Conservation (phyloP, 1,139 yeast genomes). For the Schizosaccharomyces versatilis region DNA sequence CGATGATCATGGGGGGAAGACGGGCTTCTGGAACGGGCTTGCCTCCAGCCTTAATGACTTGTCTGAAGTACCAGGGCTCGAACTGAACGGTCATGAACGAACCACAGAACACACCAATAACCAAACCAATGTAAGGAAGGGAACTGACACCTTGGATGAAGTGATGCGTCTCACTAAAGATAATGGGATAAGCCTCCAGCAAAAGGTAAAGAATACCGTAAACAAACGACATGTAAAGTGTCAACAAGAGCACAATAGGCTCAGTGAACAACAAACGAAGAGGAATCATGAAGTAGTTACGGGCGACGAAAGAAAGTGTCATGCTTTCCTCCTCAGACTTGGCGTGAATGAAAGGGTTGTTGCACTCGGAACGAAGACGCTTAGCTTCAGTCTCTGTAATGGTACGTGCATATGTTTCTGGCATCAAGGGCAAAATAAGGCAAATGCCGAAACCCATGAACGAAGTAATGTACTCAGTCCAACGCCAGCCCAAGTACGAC, state of each 20-base stretch:
- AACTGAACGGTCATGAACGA: constrained; percentile 16
- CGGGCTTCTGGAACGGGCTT: constrained; percentile 5
- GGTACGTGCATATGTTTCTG: constrained; percentile 42
- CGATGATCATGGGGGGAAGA: constrained; percentile 12
- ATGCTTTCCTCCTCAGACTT: constrained; percentile 55
- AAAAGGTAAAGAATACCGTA: constrained; percentile 48
- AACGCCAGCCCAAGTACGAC: constrained; percentile 42
- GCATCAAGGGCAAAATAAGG: constrained; percentile 28
- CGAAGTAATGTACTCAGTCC: constrained; percentile 47
- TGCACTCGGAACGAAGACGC: constrained; percentile 33
- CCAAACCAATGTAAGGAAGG: constrained; percentile 22
- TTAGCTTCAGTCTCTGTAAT: constrained; percentile 42
- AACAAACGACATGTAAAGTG: constrained; percentile 38
- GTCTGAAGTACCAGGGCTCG: constrained; percentile 30
- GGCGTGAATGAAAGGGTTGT: constrained; percentile 64
- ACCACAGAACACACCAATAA: constrained; percentile 29
- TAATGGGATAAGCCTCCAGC: constrained; percentile 58
- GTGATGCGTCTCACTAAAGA: constrained; percentile 39
- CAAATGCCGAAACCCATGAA: constrained; percentile 33
- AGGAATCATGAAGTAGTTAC: constrained; percentile 31
- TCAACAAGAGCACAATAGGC: constrained; percentile 36
- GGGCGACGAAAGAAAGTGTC: constrained; percentile 38
- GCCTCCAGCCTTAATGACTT: background rate
- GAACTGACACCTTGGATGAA: constrained; percentile 37
- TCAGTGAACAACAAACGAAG: constrained; percentile 26